Conservation (phyloP, 2,329 filamentous ascomycete genomes). For the Trichothecium roseum region DNA sequence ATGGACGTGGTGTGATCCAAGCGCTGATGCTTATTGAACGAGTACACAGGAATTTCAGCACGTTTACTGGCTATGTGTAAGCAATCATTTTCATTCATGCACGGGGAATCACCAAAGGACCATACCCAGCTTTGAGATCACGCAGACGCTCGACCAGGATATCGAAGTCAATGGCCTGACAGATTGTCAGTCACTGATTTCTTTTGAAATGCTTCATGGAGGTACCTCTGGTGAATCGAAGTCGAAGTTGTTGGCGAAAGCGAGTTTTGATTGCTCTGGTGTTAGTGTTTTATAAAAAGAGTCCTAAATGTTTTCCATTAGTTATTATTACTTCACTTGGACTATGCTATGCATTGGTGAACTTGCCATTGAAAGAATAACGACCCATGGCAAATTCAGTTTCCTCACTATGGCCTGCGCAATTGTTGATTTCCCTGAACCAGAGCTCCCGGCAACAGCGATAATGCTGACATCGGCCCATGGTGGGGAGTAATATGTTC, state of each 20-base stretch:
- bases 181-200: not conserved
- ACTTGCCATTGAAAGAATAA: slow-evolving; percentile 88
- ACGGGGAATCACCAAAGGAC: slow-evolving; percentile 4
- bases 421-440: slow-evolving; percentile 87
- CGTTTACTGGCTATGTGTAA: slow-evolving; percentile 50
- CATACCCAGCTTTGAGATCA: slow-evolving; percentile 86
- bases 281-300: slow-evolving; percentile 93
- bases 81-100: slow-evolving; percentile 5
- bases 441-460: slow-evolving; percentile 88
- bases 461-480: slow-evolving; percentile 97
- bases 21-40: slow-evolving; percentile 83
- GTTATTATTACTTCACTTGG: slow-evolving; percentile 2
- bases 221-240: slow-evolving; percentile 78
- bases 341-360: slow-evolving; percentile 7
- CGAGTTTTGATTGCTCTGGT: slow-evolving; percentile 65
- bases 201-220: slow-evolving; percentile 1
- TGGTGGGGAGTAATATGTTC: slow-evolving; percentile 78
- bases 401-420: slow-evolving; percentile 84
- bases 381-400: slow-evolving; percentile 92
- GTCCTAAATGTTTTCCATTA: slow-evolving; percentile 48
- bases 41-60: slow-evolving; percentile 89
- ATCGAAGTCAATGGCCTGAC: slow-evolving; percentile 82
- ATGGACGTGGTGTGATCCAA: slow-evolving; percentile 72
- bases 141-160: slow-evolving; percentile 66
- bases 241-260: slow-evolving; percentile 87